Conservation (phyloP, 371 early-diverging fungal species). For the Dichotomocladium elegans region DNA sequence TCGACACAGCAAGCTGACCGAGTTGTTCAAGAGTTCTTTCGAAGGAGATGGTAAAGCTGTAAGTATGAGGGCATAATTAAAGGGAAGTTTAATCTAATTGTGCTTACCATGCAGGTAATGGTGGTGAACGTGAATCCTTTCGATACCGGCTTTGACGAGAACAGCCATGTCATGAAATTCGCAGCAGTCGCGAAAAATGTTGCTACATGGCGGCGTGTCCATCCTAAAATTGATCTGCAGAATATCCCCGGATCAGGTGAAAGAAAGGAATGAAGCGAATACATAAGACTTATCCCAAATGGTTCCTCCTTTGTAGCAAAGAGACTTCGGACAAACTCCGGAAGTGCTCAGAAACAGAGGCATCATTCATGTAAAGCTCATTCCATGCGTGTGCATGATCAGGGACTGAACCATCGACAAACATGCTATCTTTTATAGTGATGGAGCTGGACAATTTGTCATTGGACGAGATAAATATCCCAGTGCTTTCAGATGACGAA, state of each 20-base stretch:
- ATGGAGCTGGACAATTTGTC: not conserved
- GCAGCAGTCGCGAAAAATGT: conserved; percentile 65
- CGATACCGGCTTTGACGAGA: conserved; percentile 62
- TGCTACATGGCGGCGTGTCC: conserved; percentile 41
- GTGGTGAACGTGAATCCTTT: conserved; percentile 70
- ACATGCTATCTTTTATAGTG: not conserved
- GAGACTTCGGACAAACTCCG: conserved; percentile 11
- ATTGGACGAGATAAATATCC: not conserved
- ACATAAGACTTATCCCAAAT: not conserved
- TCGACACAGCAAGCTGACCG: conserved; percentile 67
- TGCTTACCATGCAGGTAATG: conserved; percentile 44
- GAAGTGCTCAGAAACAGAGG: conserved; percentile 3
- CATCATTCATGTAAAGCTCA: not conserved
- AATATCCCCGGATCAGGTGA: conserved; percentile 22
- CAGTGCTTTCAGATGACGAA: conserved; percentile 12
- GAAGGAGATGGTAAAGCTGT: conserved; percentile 66
- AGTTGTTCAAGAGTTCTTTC: conserved; percentile 65
- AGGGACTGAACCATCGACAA: not conserved
- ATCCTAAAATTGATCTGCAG: conserved; percentile 37
- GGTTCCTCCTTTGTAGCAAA: conserved; percentile 7
- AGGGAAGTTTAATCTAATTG: not conserved
- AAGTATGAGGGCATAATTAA: not conserved
- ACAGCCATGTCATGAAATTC: conserved; percentile 64
- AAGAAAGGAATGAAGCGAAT: not conserved
- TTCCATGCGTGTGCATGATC: not conserved